phyloP scores from a whole-genome alignment of 352 stramenopile genomes.

The Pythium brachiatum region DNA sequence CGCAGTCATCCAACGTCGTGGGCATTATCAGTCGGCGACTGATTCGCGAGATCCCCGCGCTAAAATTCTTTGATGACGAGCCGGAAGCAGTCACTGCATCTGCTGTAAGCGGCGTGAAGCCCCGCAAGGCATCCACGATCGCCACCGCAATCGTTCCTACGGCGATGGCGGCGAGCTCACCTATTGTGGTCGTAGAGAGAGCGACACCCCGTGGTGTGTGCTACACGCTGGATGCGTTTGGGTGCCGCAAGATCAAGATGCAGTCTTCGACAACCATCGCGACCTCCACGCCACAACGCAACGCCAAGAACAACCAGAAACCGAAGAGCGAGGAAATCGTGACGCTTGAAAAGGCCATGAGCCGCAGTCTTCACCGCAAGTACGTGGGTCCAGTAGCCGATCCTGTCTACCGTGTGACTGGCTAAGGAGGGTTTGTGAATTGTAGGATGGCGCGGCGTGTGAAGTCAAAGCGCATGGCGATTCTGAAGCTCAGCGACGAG shows the following conservation, averaged over 20 bases:
- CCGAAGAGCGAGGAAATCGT: slow-evolving; percentile 31
- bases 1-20: slow-evolving; percentile 65
- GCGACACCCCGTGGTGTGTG: slow-evolving; percentile 56
- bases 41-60: slow-evolving; percentile 65
- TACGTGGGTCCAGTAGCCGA: slow-evolving; percentile 32
- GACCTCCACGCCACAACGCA: slow-evolving; percentile 31
- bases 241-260: slow-evolving; percentile 74
- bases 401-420: too few species aligned
- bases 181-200: background rate
- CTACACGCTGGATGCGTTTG: slow-evolving; percentile 63
- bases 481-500: slow-evolving; percentile 43
- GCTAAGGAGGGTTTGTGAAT: background rate
- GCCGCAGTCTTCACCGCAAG: slow-evolving; percentile 56
- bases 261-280: slow-evolving; percentile 31
- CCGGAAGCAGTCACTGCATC: background rate
- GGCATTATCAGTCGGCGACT: slow-evolving; percentile 73
- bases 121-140: background rate
- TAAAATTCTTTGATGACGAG: slow-evolving; percentile 78
- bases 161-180: slow-evolving; percentile 5
- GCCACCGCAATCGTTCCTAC: background rate
- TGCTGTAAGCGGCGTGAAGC: background rate
- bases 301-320: slow-evolving; percentile 20
- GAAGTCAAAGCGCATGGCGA: slow-evolving; percentile 42
- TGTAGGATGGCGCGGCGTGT: slow-evolving; percentile 57
- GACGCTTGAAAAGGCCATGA: slow-evolving; percentile 56